Evolutionary conservation across 345 rosid genomes (phyloP), one percentile per base, ranked within the genome.

Genomic region (Corymbia maculata): DNA sequence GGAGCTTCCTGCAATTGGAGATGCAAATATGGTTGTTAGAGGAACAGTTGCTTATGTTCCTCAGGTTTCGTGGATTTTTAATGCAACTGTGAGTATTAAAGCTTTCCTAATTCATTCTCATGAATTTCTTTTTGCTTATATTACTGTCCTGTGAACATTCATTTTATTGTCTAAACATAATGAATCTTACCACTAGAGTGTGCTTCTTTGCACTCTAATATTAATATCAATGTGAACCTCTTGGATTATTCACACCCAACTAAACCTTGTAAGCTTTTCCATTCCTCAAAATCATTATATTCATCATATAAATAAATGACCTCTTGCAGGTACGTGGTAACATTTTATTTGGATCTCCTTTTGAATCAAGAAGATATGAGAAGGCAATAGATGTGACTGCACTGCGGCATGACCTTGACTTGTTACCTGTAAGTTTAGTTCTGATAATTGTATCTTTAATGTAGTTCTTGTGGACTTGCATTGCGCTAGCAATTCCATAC

Each of bases 21-120:
- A 95, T 89, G 90, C 97, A 28, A 93, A 89, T 88, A 98, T 92
- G 88, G 91, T 92, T 85, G 90, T 94, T 86, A 94, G 98, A 95
- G 99, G 99, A 92, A 89, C 91, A 14, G 95, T 96, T 82, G 98
- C 99, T 91, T 98, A 98, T 96, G 99, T 98, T 91, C 97, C 99
- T 90, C 99, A 98, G 94, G 93, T 98, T 91, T 98, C 99, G 28
- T 98, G 99, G 99, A 98, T 98, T 91, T 98, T 98, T 88, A 98
- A 98, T 93, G 99, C 98, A 70, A 96, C 99, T 85, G 99, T 98
- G 94, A 92, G 96, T 89, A 50, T 59, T 32, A 45, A 51, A 4
- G 68, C 68, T 52, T 51, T 85, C 28, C 16, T 17, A 85, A 21
- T 66, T 47, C 79, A 47, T 87, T 59, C 26, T 87, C 44, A 32